A percentile compares a stretch with the other conserved stretches of the same genome.
These are phyloP conservation scores for Staphylotrichum longicolle DNA, from an alignment of 495 filamentous ascomycete genomes.

Conservation along the genomic window DNA sequence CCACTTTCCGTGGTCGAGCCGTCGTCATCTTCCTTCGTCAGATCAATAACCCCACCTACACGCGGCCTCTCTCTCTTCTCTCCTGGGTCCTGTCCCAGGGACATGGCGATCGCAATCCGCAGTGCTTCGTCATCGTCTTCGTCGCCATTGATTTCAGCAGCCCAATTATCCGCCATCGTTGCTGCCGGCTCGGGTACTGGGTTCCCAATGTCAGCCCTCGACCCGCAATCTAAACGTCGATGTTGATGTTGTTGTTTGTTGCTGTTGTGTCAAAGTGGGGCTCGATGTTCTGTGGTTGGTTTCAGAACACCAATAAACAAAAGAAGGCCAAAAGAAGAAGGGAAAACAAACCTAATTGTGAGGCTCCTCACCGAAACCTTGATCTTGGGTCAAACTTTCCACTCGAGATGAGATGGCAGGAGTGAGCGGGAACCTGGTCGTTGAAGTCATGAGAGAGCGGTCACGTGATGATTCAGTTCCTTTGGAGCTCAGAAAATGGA, in stretches of 20 bases:
- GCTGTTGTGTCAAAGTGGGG: no score
- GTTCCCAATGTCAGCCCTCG: not conserved
- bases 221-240: no score
- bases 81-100: slow-evolving; percentile 37
- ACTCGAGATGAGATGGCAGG: no score
- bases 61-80: not conserved
- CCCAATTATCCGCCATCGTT: slow-evolving; percentile 17
- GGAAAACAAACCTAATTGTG: no score
- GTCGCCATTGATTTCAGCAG: slow-evolving; percentile 26
- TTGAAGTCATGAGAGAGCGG: not conserved
- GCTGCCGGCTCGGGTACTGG: no score
- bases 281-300: no score
- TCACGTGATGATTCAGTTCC: slow-evolving; percentile 1
- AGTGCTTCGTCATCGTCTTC: slow-evolving; percentile 49
- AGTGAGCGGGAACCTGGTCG: no score
- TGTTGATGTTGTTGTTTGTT: no score
- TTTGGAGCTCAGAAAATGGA: not conserved
- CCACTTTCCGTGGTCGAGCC: slow-evolving; percentile 1
- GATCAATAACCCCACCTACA: slow-evolving; percentile 15
- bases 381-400: no score
- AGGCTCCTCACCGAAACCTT: no score
- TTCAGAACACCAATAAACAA: no score
- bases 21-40: slow-evolving; percentile 28
- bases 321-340: no score
- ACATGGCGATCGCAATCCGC: slow-evolving; percentile 45